Evolutionary conservation across 306 rosid species (phyloP), one percentile per base, ranked within the genome.

Genomic region (Calophaca sinica): DNA sequence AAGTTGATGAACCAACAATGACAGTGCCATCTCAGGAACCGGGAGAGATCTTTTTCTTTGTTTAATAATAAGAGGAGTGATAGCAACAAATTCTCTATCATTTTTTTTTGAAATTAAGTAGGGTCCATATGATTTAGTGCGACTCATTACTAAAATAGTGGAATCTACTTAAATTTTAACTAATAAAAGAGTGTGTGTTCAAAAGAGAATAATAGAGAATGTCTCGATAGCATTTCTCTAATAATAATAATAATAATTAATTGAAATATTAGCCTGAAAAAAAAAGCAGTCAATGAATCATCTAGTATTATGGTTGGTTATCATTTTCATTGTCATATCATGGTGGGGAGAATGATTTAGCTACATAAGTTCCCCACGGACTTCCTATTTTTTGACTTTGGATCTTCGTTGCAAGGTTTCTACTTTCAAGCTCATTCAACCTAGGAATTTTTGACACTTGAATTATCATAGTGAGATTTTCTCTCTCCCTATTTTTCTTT

Each of bases 341-440:
- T 50, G 64, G 28, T 75, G 62, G n/a, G 28, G 10, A 50, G 29
- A 72, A 72, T 80, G 70, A 76, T 80, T 68, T 72, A 11, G 64
- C 71, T 68, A 48, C 26, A 75, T 20, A 68, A 77, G 48, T 69
- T 77, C 81, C 85, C 71, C 77, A 81, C 83, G 73, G 76, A 51
- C 38, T 62, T 75, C 38, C 68, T 68, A 5, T 78, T 74, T 74
- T 73, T 81, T 84, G 79, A 81, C 85, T 81, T 84, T 36, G 7
- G 32, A 68, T 11, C 61, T 73, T 41, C 52, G 32, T 62, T 29
- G 11, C 63, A 29, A 66, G 62, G 35, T 41, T 58, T 46, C 12
- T 13, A 57, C 62, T 77, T 11, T 36, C 55, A 12, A 67, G 58
- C 71, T 67, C 44, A 33, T 1, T 33, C 36, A 33, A 0, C 3